Evolutionary conservation across 768 basidiomycete genomes (phyloP), one percentile per base, ranked within the genome.

Genomic region (Psilocybe tampanensis): DNA sequence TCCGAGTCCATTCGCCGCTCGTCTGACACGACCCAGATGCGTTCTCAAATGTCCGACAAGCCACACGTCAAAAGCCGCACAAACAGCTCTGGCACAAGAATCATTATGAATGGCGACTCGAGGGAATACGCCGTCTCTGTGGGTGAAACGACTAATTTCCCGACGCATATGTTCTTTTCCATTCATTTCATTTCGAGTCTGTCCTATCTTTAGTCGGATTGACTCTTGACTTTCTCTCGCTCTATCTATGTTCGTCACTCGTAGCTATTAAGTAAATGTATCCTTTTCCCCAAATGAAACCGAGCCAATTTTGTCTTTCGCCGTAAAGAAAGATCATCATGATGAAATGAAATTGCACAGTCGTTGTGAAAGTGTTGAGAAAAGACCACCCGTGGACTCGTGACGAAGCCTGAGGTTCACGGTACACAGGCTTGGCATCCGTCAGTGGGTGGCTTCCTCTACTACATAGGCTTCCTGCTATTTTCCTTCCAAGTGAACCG

Each of bases 111-210:
- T 4, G 29, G 47, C 15, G 24, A 17, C 29, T 48, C 26, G n/a
- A 29, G 26, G 47, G 29, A 48, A 26, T 17, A 32, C 47, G 47
- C 47, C 47, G 29, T 48, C 13, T n/a, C 47, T 48, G n/a, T 48
- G 47, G 47, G 24, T 48, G 6, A 39, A 4, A 29, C 47, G n/a
- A n/a, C 47, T 33, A 48, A 48, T 58, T 58, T 58, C 26, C 34
- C 52, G 56, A 6, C 52, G 29, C 4, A 39, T 15, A 39, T 13
- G 36, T 39, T 39, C 36, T 13, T 13, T n/a, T 39, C 36, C 4
- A 39, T 39, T 39, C 36, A 39, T 3, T 39, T 39, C 15, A n/a
- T 51, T 45, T 50, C 47, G 47, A 47, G 45, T 49, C 47, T 44
- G 19, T 22, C 47, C 18, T 48, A 48, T 48, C 29, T 29, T 48